These are phyloP conservation scores for Inga leiocalycina DNA, from an alignment of 306 rosid species.

Conservation along the genomic window DNA sequence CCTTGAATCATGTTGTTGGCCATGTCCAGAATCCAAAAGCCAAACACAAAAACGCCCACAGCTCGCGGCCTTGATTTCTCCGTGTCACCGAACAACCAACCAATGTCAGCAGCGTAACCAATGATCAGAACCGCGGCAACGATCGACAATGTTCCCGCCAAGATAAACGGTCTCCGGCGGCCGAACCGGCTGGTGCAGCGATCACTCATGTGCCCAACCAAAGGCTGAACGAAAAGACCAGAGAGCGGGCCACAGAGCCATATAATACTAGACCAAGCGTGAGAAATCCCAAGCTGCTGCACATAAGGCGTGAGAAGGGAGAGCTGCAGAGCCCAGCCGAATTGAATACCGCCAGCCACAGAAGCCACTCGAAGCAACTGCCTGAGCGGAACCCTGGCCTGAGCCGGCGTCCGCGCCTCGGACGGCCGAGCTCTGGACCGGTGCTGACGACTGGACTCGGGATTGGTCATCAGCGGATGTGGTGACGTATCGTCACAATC, in stretches of 20 bases:
- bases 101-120: constrained; percentile 83
- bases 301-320: constrained; percentile 89
- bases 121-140: constrained; percentile 59
- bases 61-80: constrained; percentile 57
- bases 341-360: constrained; percentile 89
- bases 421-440: constrained; percentile 45
- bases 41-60: constrained; percentile 63
- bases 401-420: constrained; percentile 31
- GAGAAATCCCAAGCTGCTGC: constrained; percentile 95
- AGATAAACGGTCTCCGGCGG: constrained; percentile 85
- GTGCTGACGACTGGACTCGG: constrained; percentile 50
- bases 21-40: constrained; percentile 87
- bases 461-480: constrained; percentile 41
- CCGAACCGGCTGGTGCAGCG: constrained; percentile 80
- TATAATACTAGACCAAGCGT: constrained; percentile 88
- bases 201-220: constrained; percentile 84
- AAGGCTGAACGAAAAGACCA: constrained; percentile 82
- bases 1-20: constrained; percentile 85
- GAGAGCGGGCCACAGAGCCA: constrained; percentile 96
- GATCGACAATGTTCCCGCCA: constrained; percentile 62
- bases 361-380: constrained; percentile 71
- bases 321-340: constrained; percentile 97
- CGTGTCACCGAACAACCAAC: constrained; percentile 74
- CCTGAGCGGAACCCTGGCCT: constrained; percentile 51
- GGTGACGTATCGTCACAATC: not conserved